Evolutionary conservation across 2,329 filamentous ascomycete species (phyloP), one percentile per base, ranked within the genome.

Genomic region (Sphaerulina musiva): DNA sequence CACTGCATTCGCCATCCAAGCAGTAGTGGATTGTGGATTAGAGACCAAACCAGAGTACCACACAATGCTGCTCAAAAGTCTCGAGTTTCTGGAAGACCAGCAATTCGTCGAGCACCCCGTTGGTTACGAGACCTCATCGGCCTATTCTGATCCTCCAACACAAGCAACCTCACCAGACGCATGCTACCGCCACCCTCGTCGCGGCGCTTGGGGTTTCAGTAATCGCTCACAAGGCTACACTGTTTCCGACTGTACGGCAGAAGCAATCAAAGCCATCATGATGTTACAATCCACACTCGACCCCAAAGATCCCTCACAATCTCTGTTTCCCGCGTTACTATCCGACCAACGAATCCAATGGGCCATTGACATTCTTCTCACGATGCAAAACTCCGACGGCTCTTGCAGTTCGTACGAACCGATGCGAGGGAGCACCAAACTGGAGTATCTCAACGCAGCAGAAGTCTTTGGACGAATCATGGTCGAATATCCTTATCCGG

Each of bases 401-500:
- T 93, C 89, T 3, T 92, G 90, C 67, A 87, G 89, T 0, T 93
- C 89, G 12, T 98, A 98, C 69, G 93, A 98, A 68, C 81, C 81
- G 1, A 86, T 85, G 1, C 83, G 93, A 26, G 92, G 86, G 2
- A 86, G 87, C 8, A 79, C 87, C 61, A 81, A 80, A 61, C 70
- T 97, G 61, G 93, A 98, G 70, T 79, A 84, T 69, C 80, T 98
- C 42, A 98, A 98, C 66, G 92, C 92, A 0, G 93, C 93, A 1
- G 93, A 98, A 69, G 91, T 98, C 0, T 98, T 98, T 70, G 91
- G 89, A 11, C 81, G 85, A 17, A 98, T 98, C 73, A 98, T 98
- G 93, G 86, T 98, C 51, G 92, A 97, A 68, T 98, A 98, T 70
- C 89, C 95, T 69, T 97, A 98, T 67, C 90, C 92, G 0, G 93